Evolutionary conservation across 208 protist species (phyloP), one percentile per base, ranked within the genome.

Genomic region (Trichomonas gallinae): DNA sequence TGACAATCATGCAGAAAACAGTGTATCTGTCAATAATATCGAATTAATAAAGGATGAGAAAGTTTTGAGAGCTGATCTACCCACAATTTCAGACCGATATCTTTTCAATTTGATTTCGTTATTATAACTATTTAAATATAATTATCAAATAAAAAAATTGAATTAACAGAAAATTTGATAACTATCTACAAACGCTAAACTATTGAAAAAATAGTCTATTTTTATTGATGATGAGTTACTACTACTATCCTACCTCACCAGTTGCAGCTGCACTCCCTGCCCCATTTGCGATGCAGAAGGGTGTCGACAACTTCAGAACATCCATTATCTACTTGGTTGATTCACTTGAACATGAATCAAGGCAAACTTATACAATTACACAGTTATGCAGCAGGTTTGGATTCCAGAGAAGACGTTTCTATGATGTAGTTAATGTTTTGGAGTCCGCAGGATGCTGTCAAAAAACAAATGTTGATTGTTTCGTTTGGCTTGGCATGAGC

Each of bases 381-480:
- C 81, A 85, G 36, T 44, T 89, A 46, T 89, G 83, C 42, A 46
- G 31, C 34, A 17, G 36, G 9, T 89, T 89, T 89, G 40, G 40
- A 21, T 89, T 89, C 40, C 83, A 89, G 10, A 89, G 40, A 89
- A 89, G 83, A 46, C 34, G 83, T 46, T 89, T 89, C 17, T 89
- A 89, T 89, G 83, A 89, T 89, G 34, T 46, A 46, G 36, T 89
- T n/a, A 89, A 89, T 89, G 83, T 89, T 46, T 31, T 89, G 13
- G 83, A 89, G 36, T n/a, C 83, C 9, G 40, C 36, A n/a, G 83
- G 83, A 26, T 89, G 83, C 31, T 89, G 83, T 40, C 23, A 89
- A 31, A 89, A 89, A 31, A 44, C 83, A 31, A 89, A 40, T 17
- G 83, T 89, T 46, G 83, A 89, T 31, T 46, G 40, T 8, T 44